Evolutionary conservation across 805 yeast genomes (phyloP), one percentile per base, ranked within the genome.

Genomic region (Schwanniomyces sp.): DNA sequence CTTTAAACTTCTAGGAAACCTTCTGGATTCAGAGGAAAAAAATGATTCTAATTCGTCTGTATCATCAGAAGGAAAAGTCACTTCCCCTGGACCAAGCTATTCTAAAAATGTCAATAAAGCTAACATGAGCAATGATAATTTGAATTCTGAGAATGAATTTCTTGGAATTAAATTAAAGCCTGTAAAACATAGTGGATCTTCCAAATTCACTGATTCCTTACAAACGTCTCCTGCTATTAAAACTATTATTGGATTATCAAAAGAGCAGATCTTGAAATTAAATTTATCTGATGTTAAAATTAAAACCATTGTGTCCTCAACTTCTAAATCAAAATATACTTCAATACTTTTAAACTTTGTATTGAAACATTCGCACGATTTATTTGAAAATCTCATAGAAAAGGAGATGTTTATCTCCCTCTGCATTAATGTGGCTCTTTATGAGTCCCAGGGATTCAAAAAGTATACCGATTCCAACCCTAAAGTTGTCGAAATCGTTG

Each of bases 221-320:
- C 36, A 9, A 32, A 14, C 12, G 3, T 32, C 21, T 3, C 36
- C 48, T 24, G 69, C 74, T 3, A 61, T 58, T 37, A 66, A 66
- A 40, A 69, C 74, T 4, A 69, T 71, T 30, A 64, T 68, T 44
- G 76, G 76, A 2, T 56, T 70, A 30, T 58, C 66, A 2, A 69
- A 66, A 46, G 54, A 59, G 41, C 75, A 70, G 48, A 67, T 70
- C 24, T 56, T 66, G 43, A 59, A 58, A 27, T 57, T 67, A 38
- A 63, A 58, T 25, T 49, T 55, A 18, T 55, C 62, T n/a, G 75
- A 71, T 56, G 72, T 71, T 38, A 70, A 70, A 50, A 51, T 68
- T 40, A 71, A 71, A 48, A 64, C 69, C 26, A 64, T 71, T 34
- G 53, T 62, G 10, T 56, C 65, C n/a, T 64, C 69, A 48, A 61